Evolutionary conservation across 108 stramenopile genomes (phyloP).

Genomic region (Chaetoceros muelleri): DNA sequence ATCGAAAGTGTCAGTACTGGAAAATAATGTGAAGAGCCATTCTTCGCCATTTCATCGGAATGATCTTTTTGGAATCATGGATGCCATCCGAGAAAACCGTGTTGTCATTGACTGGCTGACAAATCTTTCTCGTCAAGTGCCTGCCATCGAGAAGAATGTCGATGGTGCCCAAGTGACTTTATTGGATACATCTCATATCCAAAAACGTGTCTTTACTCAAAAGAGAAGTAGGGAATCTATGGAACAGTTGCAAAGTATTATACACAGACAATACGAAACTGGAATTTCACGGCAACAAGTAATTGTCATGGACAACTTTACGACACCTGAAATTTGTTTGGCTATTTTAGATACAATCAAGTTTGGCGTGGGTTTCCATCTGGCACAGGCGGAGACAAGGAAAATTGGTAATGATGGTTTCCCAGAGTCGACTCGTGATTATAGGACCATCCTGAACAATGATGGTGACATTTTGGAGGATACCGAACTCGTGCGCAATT

Average conservation of each 20-base stretch:
- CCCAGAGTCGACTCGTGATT: neutral
- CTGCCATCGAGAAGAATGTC: neutral
- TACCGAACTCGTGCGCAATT: neutral
- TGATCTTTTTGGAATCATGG: neutral
- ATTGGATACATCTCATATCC: neutral
- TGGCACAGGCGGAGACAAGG: neutral
- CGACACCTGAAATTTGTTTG: neutral
- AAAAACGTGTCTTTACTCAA: neutral
- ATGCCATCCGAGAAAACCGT: neutral
- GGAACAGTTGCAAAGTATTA: neutral
- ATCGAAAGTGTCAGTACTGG: neutral
- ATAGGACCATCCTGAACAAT: neutral
- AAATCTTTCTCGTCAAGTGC: neutral
- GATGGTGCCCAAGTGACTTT: neutral
- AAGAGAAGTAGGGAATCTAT: neutral
- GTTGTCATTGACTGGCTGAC: neutral
- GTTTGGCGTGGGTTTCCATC: neutral
- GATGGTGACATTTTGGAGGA: neutral
- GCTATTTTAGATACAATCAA: neutral
- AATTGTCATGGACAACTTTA: neutral
- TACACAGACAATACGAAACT: neutral
- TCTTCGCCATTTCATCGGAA: neutral
- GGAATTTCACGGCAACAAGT: neutral
- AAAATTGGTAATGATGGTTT: neutral
- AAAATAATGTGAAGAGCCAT: neutral